Evolutionary conservation across 2,329 filamentous ascomycete species (phyloP).

Genomic region (Hortaea sp.): DNA sequence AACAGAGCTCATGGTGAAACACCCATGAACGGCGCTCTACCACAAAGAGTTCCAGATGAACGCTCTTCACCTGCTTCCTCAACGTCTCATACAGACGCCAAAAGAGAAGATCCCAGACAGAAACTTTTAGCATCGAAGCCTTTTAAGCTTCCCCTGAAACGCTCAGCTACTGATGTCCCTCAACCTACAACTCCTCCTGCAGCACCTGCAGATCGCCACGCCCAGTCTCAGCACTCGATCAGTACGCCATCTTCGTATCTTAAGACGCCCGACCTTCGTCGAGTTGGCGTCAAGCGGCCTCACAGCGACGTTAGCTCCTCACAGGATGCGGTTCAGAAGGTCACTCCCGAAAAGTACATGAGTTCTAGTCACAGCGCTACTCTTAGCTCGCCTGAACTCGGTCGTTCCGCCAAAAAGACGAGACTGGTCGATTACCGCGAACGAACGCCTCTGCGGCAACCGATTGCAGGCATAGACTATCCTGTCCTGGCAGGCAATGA

Average conservation of each 20-base stretch:
- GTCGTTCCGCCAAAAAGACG: conserved; percentile 7
- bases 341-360: neutral
- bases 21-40: too few species aligned
- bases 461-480: too few species aligned
- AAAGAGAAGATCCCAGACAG: too few species aligned
- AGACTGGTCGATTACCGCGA: conserved; percentile 2
- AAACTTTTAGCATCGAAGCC: neutral
- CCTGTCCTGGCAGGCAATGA: too few species aligned
- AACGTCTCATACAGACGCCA: too few species aligned
- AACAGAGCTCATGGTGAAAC: too few species aligned
- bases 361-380: neutral
- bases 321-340: neutral
- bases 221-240: neutral
- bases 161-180: neutral
- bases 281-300: neutral
- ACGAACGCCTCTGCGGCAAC: neutral
- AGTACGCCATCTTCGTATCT: conserved; percentile 16
- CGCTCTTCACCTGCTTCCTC: too few species aligned
- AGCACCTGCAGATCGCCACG: neutral
- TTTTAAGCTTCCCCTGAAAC: conserved; percentile 3
- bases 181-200: neutral
- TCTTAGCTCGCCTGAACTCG: conserved; percentile 4
- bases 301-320: neutral
- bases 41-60: too few species aligned
- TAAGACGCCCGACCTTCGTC: conserved; percentile 6